A percentile compares a stretch with the other conserved stretches of the same genome.
These are phyloP conservation scores for Serendipita sp. DNA, from an alignment of 768 basidiomycete species.

Conservation along the genomic window DNA sequence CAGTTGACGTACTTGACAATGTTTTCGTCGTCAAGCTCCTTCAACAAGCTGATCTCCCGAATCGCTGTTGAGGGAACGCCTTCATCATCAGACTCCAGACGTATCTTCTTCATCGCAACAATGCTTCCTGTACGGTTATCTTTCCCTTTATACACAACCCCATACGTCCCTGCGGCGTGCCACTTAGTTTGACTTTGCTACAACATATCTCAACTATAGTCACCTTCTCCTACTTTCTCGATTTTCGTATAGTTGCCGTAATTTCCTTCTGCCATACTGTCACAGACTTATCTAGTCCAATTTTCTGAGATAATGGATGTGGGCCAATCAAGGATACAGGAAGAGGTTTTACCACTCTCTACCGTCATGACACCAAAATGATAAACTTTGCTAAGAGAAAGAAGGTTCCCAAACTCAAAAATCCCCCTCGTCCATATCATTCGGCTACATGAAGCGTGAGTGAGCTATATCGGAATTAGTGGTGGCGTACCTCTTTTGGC, in stretches of 20 bases:
- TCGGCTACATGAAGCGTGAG: conserved; percentile 37
- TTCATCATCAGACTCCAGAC: conserved; percentile 96
- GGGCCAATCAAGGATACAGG: neutral
- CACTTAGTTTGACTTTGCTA: neutral
- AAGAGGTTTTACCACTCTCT: neutral
- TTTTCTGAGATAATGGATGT: too few relatives aligned
- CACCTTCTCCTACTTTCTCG: conserved; percentile 83
- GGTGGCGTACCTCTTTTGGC: conserved; percentile 60
- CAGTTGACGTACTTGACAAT: conserved; percentile 54
- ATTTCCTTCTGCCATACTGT: neutral
- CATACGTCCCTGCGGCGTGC: conserved; percentile 65
- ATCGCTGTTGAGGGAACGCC: conserved; percentile 97
- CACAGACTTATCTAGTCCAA: neutral
- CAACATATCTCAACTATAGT: conserved; percentile 9
- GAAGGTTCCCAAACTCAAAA: conserved; percentile 23
- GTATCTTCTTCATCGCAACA: conserved; percentile 97
- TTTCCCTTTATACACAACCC: conserved; percentile 94
- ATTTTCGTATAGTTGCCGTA: conserved; percentile 75
- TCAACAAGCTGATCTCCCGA: conserved; percentile 90
- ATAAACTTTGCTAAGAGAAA: neutral
- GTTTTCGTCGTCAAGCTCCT: conserved; percentile 91
- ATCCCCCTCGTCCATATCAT: conserved; percentile 85
- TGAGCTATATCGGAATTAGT: conserved; percentile 5
- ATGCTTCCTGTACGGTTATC: conserved; percentile 63
- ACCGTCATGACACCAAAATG: neutral